Evolutionary conservation across 164 flowering plant species (phyloP).

Genomic region (Magnolia sinica): DNA sequence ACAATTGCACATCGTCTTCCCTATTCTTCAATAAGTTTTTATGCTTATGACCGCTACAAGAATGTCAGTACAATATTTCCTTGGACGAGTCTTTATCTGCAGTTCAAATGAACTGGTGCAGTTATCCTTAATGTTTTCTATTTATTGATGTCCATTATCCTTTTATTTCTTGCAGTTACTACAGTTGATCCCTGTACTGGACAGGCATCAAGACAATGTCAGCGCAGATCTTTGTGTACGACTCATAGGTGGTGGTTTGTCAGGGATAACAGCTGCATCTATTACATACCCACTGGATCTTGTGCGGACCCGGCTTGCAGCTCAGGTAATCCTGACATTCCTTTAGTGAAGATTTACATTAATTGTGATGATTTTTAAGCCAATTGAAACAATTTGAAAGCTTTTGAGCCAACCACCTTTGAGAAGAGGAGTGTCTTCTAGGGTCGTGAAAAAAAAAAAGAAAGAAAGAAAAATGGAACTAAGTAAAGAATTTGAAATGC

Average conservation of each 20-base stretch:
- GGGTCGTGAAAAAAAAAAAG: background rate
- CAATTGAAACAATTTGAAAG: background rate
- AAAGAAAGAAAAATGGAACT: background rate
- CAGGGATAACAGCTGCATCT: constrained; percentile 85
- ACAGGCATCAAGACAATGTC: constrained; percentile 33
- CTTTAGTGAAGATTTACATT: background rate
- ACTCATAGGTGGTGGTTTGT: constrained; percentile 74
- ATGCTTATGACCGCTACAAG: constrained; percentile 73
- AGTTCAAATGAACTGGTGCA: background rate
- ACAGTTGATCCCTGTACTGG: constrained; percentile 46
- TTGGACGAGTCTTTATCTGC: background rate
- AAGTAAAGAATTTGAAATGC: background rate
- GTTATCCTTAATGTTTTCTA: background rate
- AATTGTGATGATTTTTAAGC: too few species aligned
- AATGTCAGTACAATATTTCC: constrained; percentile 36
- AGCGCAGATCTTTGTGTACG: constrained; percentile 46
- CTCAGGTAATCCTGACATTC: constrained; percentile 52
- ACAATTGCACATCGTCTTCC: constrained; percentile 88
- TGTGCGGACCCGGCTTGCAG: constrained; percentile 85
- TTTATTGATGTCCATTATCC: background rate
- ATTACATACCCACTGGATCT: constrained; percentile 79
- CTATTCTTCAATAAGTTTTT: constrained; percentile 74
- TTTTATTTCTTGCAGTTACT: constrained; percentile 39
- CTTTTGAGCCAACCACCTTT: background rate
- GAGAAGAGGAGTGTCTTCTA: background rate